Conservation (phyloP, 768 basidiomycete species). For the Lactarius vividus region DNA sequence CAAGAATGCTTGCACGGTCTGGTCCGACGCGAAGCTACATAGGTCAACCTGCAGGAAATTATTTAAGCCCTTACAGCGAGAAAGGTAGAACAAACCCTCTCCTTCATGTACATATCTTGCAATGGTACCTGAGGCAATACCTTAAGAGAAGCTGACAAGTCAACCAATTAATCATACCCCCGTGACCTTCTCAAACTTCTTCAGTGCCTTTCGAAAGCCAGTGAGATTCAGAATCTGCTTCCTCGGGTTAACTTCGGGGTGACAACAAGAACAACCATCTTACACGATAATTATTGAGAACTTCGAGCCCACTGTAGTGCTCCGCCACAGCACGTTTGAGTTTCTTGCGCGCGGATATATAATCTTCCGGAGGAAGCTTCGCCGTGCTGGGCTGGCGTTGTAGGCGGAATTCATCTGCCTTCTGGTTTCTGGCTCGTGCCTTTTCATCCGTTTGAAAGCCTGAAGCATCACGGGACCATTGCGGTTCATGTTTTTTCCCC, state of each 20-base stretch:
- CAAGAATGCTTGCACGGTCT: conserved; percentile 62
- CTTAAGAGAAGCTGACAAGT: neutral
- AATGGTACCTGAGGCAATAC: conserved; percentile 51
- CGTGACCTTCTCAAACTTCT: conserved; percentile 82
- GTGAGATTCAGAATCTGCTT: conserved; percentile 80
- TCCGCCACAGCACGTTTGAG: conserved; percentile 82
- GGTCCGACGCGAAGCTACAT: conserved; percentile 63
- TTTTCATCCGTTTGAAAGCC: neutral
- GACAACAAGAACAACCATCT: conserved; percentile 28
- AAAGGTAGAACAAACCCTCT: conserved; percentile 50
- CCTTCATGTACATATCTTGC: conserved; percentile 75
- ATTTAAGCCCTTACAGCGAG: neutral
- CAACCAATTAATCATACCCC: conserved; percentile 41
- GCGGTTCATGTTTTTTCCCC: conserved; percentile 1
- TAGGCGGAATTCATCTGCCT: conserved; percentile 6
- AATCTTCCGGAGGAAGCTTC: conserved; percentile 65
- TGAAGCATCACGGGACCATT: neutral
- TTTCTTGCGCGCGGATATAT: conserved; percentile 78
- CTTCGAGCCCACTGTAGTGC: conserved; percentile 79
- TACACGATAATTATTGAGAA: conserved; percentile 87
- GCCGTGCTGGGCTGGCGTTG: conserved; percentile 1
- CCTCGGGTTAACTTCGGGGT: conserved; percentile 16
- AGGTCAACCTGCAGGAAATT: conserved; percentile 52
- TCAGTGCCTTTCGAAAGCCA: conserved; percentile 83
- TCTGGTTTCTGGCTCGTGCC: conserved; percentile 4